phyloP scores from a whole-genome alignment of 768 basidiomycete species.

The Tulasnella sp. region DNA sequence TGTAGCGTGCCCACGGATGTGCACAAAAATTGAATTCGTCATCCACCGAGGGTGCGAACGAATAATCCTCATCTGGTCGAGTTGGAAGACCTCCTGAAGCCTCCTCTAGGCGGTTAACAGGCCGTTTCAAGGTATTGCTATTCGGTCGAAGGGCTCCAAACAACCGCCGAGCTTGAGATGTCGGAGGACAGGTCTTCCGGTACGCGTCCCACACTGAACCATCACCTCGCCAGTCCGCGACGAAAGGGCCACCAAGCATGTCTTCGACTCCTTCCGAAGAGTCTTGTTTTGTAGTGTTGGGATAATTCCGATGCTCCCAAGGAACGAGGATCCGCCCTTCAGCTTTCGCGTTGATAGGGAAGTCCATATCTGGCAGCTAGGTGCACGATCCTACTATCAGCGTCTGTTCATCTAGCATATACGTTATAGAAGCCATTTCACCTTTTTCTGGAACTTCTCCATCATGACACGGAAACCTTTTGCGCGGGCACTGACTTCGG shows the following conservation, averaged over 20 bases:
- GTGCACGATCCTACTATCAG: background rate
- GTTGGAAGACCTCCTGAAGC: slow-evolving; percentile 24
- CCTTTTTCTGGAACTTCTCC: slow-evolving; percentile 52
- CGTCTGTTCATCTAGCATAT: background rate
- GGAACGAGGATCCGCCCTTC: slow-evolving; percentile 90
- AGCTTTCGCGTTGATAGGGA: slow-evolving; percentile 86
- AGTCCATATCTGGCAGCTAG: slow-evolving; percentile 87
- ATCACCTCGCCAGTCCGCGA: slow-evolving; percentile 72
- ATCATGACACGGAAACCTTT: slow-evolving; percentile 68
- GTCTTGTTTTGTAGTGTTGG: slow-evolving; percentile 50
- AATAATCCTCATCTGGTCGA: slow-evolving; percentile 38
- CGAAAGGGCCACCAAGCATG: slow-evolving; percentile 53
- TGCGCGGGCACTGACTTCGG: slow-evolving; percentile 67
- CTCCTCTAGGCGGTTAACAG: slow-evolving; percentile 24
- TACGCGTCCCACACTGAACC: slow-evolving; percentile 92
- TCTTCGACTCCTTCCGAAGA: slow-evolving; percentile 38
- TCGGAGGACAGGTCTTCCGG: slow-evolving; percentile 79
- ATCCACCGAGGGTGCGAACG: slow-evolving; percentile 52
- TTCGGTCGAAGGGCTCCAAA: slow-evolving; percentile 58
- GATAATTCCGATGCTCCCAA: slow-evolving; percentile 71
- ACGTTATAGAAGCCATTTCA: slow-evolving; percentile 22
- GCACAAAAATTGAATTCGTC: slow-evolving; percentile 65
- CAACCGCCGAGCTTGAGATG: slow-evolving; percentile 67
- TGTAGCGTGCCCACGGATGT: slow-evolving; percentile 70
- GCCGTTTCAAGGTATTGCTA: slow-evolving; percentile 17